Percentiles rank a stretch among this genome's conserved stretches.
These are phyloP conservation scores for Mariannaea elegans DNA, from an alignment of 2,329 filamentous ascomycete species.

Conservation along the genomic window DNA sequence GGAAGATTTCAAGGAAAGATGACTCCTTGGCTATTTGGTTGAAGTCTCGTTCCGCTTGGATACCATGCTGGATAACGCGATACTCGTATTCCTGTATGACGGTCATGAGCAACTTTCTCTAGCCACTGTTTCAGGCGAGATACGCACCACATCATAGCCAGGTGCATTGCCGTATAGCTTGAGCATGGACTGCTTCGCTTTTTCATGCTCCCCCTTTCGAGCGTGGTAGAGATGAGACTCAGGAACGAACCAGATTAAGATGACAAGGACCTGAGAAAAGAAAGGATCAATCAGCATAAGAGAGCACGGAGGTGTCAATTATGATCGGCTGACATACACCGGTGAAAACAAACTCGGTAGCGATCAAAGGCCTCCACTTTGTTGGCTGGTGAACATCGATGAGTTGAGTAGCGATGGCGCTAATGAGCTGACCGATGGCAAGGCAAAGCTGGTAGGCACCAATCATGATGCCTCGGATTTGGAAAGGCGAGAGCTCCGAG, in stretches of 20 bases:
- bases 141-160: not conserved
- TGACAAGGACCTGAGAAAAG: not conserved
- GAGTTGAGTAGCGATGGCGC: conserved; percentile 12
- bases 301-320: not conserved
- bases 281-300: not conserved
- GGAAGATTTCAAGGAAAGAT: conserved; percentile 19
- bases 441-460: conserved; percentile 19
- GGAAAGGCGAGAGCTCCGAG: conserved; percentile 20
- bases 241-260: not conserved
- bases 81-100: not conserved
- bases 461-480: conserved; percentile 23
- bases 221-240: not conserved
- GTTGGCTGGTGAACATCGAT: conserved; percentile 11
- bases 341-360: conserved; percentile 11
- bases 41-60: not conserved
- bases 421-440: conserved; percentile 5
- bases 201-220: not conserved
- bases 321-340: not conserved
- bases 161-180: not conserved
- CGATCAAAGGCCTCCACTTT: conserved; percentile 10
- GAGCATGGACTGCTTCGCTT: not conserved
- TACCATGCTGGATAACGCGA: not conserved
- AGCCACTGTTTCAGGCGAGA: not conserved
- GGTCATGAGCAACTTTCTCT: not conserved
- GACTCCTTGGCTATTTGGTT: conserved; percentile 8